Evolutionary conservation across 23 red algal species (phyloP), one percentile per base, ranked within the genome.

Genomic region (Gracilaria vermiculophylla): DNA sequence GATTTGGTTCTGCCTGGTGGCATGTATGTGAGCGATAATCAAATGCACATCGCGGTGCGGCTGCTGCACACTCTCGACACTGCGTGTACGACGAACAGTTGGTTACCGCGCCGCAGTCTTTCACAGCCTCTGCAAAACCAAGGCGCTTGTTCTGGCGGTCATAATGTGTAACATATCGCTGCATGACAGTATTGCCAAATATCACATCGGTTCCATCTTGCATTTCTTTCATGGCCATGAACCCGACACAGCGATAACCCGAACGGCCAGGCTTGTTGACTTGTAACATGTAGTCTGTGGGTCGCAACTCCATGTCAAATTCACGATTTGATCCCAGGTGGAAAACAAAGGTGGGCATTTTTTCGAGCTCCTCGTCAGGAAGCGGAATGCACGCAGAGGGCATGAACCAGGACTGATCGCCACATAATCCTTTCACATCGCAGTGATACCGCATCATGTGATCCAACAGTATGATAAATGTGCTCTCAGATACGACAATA

Each of bases 111-210:
- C 87, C 87, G 75, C 87, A 91, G 41, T 58, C 76, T 16, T 33
- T 13, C 1, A 74, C 62, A 41, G 87, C 54, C 76, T 91, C 87
- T 50, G 90, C 90, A 85, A 93, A 93, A 25, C 90, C 90, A 27
- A 93, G 80, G 54, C 90, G 90, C 60, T 93, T 93, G 73, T 84
- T 85, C 42, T 77, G 25, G 19, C 90, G 79, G 44, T 94, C 92
- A 33, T 94, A 94, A 52, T 85, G 62, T 15, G 92, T 85, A 23
- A 96, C 71, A 45, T 91, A 96, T 29, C 89, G 73, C 53, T 87
- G 76, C 94, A 96, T 96, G 12, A 96, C 81, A 4, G 86, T 91
- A 48, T 96, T 96, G 28, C 94, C 94, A 33, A 91, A 87, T 53
- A 96, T 96, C 14, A 91, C 55, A 62, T 89, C 89, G 24, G 78